These are phyloP conservation scores for Trebouxia sp. DNA, from an alignment of 139 green algal species.

Conservation along the genomic window DNA sequence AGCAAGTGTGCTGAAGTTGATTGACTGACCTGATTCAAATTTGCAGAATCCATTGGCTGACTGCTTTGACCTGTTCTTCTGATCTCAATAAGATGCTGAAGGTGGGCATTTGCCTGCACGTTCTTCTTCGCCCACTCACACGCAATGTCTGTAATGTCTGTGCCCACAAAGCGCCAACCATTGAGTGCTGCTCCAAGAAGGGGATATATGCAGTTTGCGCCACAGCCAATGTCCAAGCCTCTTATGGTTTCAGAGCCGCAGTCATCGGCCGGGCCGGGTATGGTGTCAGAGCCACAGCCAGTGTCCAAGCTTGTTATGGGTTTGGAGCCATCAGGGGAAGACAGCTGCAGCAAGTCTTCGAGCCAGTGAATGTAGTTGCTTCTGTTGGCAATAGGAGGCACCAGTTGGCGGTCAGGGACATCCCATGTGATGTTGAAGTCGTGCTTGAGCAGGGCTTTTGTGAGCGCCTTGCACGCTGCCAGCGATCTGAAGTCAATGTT, in stretches of 20 bases:
- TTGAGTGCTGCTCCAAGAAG: conserved; percentile 83
- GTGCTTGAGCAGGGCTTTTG: conserved; percentile 61
- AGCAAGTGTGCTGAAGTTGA: too few relatives aligned
- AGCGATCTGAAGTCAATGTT: conserved; percentile 19
- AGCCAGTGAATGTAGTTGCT: conserved; percentile 95
- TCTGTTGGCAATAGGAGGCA: conserved; percentile 83
- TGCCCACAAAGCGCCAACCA: conserved; percentile 85
- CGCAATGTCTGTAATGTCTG: conserved; percentile 74
- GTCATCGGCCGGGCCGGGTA: background rate
- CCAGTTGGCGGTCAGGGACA: conserved; percentile 78
- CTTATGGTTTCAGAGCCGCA: background rate
- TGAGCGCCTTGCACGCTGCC: conserved; percentile 70
- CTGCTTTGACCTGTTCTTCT: conserved; percentile 26
- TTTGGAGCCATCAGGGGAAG: conserved; percentile 44
- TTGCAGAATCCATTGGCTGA: background rate
- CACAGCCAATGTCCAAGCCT: conserved; percentile 90
- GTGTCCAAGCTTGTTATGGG: background rate
- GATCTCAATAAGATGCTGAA: conserved; percentile 67
- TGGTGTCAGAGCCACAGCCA: background rate
- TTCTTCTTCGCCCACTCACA: conserved; percentile 59
- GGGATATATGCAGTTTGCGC: conserved; percentile 93
- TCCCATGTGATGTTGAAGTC: conserved; percentile 78
- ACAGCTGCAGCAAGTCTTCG: conserved; percentile 82
- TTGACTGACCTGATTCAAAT: background rate
- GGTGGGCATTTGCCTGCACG: conserved; percentile 65